Percentiles rank a stretch among this genome's conserved stretches.
phyloP scores from a whole-genome alignment of 2,329 filamentous ascomycete genomes.

The Apiospora arundinis region DNA sequence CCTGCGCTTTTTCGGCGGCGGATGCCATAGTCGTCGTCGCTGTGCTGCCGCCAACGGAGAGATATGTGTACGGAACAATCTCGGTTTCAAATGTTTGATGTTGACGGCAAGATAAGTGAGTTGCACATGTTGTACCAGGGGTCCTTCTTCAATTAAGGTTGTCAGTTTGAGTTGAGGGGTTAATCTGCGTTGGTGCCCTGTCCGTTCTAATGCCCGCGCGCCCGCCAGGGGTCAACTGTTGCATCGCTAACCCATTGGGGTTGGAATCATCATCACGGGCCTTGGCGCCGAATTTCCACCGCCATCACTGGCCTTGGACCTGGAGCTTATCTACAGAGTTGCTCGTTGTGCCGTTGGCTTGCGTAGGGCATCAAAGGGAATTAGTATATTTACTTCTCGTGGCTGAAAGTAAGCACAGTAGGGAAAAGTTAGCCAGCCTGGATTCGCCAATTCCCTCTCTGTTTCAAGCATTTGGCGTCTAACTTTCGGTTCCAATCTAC shows the following conservation, averaged over 20 bases:
- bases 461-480: neutral
- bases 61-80: neutral
- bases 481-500: neutral
- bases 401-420: too few relatives aligned
- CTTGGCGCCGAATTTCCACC: neutral
- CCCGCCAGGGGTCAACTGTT: neutral
- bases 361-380: neutral
- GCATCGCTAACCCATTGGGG: slow-evolving; percentile 3
- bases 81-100: neutral
- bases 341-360: too few relatives aligned
- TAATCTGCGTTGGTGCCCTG: neutral
- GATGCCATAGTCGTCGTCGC: slow-evolving; percentile 25
- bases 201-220: neutral
- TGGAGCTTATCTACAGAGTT: too few relatives aligned
- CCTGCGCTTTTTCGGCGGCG: slow-evolving; percentile 7
- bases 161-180: neutral
- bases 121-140: neutral
- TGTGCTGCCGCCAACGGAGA: neutral
- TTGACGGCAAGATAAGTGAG: neutral
- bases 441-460: too few relatives aligned
- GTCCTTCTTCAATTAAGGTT: neutral
- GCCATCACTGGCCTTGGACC: neutral
- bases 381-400: too few relatives aligned
- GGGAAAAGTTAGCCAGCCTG: too few relatives aligned
- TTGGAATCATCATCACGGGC: neutral